Percentiles rank a stretch among this genome's conserved stretches.
Evolutionary conservation across 345 rosid genomes (phyloP).

Genomic region (Salix koriyanagi): DNA sequence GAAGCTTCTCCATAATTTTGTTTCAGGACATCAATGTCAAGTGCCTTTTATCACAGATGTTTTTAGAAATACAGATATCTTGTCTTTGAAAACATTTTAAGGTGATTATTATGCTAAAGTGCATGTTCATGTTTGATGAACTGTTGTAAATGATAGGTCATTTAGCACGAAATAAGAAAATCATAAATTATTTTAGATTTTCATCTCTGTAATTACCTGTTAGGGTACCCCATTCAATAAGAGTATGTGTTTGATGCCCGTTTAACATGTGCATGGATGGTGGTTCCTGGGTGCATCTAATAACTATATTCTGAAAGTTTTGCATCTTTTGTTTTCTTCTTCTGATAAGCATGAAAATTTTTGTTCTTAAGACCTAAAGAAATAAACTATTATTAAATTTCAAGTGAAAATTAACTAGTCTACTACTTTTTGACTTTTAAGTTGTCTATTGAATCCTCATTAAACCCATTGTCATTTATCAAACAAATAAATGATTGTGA

Average conservation of each 20-base stretch:
- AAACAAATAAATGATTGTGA: neutral
- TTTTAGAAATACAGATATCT: neutral
- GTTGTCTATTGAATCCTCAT: neutral
- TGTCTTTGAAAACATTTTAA: neutral
- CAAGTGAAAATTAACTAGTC: neutral
- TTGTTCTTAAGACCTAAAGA: conserved; percentile 1
- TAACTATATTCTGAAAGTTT: neutral
- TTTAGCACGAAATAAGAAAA: neutral
- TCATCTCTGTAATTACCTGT: neutral
- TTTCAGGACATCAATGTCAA: neutral
- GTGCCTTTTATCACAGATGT: neutral
- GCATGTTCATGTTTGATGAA: neutral
- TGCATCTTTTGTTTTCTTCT: neutral
- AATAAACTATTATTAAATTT: neutral
- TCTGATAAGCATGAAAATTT: neutral
- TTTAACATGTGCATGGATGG: neutral
- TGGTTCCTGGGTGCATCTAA: neutral
- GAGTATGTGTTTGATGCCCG: neutral
- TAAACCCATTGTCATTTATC: neutral
- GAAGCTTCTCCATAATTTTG: neutral
- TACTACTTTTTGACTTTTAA: neutral
- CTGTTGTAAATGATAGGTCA: neutral
- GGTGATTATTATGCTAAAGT: neutral
- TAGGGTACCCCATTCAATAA: neutral
- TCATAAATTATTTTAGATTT: neutral